Percentiles rank a stretch among this genome's conserved stretches.
Conservation (phyloP, 805 yeast genomes). For the Vanderwaltozyma yarrowii region DNA sequence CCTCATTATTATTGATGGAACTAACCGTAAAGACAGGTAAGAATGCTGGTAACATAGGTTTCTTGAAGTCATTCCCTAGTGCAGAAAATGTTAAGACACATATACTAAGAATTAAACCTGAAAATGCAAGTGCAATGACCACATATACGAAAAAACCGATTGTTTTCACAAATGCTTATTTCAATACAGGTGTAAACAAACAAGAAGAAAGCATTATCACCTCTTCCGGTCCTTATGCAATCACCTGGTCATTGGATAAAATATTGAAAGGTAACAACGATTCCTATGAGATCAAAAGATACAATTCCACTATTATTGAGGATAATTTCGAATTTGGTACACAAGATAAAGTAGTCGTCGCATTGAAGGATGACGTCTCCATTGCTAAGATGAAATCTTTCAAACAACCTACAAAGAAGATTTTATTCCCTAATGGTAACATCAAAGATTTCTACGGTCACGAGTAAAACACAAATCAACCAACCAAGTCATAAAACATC, state of each 20-base stretch:
- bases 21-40: constrained; percentile 51
- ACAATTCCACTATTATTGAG: constrained; percentile 52
- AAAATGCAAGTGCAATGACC: constrained; percentile 56
- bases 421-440: constrained; percentile 26
- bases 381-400: constrained; percentile 54
- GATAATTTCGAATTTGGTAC: constrained; percentile 73
- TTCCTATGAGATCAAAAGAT: constrained; percentile 56
- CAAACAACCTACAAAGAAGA: constrained; percentile 43
- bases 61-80: constrained; percentile 50
- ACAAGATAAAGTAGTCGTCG: constrained; percentile 59
- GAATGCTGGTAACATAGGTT: constrained; percentile 52
- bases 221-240: constrained; percentile 72
- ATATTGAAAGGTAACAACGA: constrained; percentile 42
- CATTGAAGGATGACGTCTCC: constrained; percentile 67
- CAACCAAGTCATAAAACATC: no score
- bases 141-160: constrained; percentile 39
- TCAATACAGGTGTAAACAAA: constrained; percentile 58
- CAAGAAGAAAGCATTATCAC: constrained; percentile 66
- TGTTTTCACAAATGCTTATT: constrained; percentile 61
- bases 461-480: no score
- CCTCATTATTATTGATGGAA: constrained; percentile 63
- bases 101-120: constrained; percentile 58
- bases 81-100: constrained; percentile 60
- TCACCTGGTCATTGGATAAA: constrained; percentile 66
- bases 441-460: constrained; percentile 3